These are phyloP conservation scores for Rauvolfia tetraphylla DNA, from an alignment of 257 asterid genomes.

Conservation along the genomic window DNA sequence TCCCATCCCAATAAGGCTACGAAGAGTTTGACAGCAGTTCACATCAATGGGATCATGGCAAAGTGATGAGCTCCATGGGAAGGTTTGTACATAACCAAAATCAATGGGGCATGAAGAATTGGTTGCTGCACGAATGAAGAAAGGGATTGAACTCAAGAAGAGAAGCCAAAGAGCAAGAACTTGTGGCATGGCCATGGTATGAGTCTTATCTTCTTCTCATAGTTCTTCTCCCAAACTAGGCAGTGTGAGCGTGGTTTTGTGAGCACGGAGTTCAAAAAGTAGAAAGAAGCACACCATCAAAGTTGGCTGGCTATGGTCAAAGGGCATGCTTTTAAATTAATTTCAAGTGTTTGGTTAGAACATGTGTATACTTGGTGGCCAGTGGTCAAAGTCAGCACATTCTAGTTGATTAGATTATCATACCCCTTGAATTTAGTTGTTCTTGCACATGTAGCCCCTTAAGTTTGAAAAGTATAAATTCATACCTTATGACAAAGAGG, in stretches of 20 bases:
- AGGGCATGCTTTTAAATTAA: neutral
- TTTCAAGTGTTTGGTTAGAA: neutral
- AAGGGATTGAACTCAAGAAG: slow-evolving; percentile 5
- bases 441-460: too few relatives aligned
- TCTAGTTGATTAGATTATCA: too few relatives aligned
- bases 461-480: too few relatives aligned
- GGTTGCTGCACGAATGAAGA: neutral
- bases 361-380: neutral
- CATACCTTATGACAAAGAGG: too few relatives aligned
- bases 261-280: neutral
- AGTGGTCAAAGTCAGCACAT: neutral
- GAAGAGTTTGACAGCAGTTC: slow-evolving; percentile 12
- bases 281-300: neutral
- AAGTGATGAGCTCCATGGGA: slow-evolving; percentile 1
- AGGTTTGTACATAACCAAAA: neutral
- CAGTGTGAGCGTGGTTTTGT: neutral
- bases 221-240: neutral
- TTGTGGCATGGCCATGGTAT: neutral
- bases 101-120: slow-evolving; percentile 14
- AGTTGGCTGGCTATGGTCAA: slow-evolving; percentile 1
- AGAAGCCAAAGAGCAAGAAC: neutral
- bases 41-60: neutral
- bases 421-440: neutral
- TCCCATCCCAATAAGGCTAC: slow-evolving; percentile 3
- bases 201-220: neutral